Percentiles rank a stretch among this genome's conserved stretches.
Evolutionary conservation across 2,329 filamentous ascomycete species (phyloP).

Genomic region (Nothophaeocryptopus gaeumannii): DNA sequence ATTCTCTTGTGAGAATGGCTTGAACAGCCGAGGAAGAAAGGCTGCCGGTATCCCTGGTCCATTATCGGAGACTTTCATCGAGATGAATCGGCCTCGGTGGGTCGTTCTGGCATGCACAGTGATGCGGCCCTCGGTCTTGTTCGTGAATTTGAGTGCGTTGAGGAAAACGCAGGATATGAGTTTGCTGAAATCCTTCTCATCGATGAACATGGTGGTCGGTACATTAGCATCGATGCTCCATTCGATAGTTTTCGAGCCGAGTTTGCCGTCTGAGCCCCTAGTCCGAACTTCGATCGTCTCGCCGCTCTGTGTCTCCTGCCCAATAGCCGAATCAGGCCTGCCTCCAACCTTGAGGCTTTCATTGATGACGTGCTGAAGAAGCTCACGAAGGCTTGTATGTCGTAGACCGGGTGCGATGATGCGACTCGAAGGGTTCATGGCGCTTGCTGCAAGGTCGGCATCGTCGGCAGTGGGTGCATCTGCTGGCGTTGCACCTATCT

Average conservation of each 20-base stretch:
- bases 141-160: slow-evolving; percentile 71
- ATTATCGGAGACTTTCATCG: slow-evolving; percentile 63
- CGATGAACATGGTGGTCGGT: slow-evolving; percentile 55
- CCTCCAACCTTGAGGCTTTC: slow-evolving; percentile 53
- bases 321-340: slow-evolving; percentile 51
- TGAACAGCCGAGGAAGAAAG: slow-evolving; percentile 66
- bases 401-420: slow-evolving; percentile 47
- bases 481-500: slow-evolving; percentile 8
- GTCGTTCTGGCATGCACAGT: slow-evolving; percentile 55
- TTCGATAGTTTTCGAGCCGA: slow-evolving; percentile 48
- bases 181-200: slow-evolving; percentile 63
- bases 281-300: slow-evolving; percentile 51
- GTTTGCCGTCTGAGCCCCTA: slow-evolving; percentile 43
- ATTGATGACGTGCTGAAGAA: slow-evolving; percentile 52
- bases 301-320: slow-evolving; percentile 46
- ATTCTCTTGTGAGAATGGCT: slow-evolving; percentile 67
- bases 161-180: slow-evolving; percentile 62
- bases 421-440: slow-evolving; percentile 19
- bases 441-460: slow-evolving; percentile 8
- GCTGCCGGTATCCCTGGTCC: slow-evolving; percentile 66
- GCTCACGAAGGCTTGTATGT: slow-evolving; percentile 48
- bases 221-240: slow-evolving; percentile 52
- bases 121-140: slow-evolving; percentile 55
- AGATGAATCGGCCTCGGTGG: slow-evolving; percentile 48
- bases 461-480: slow-evolving; percentile 17